These are phyloP conservation scores for Fraxinus latifolia DNA, from an alignment of 305 asterid genomes.

Conservation along the genomic window DNA sequence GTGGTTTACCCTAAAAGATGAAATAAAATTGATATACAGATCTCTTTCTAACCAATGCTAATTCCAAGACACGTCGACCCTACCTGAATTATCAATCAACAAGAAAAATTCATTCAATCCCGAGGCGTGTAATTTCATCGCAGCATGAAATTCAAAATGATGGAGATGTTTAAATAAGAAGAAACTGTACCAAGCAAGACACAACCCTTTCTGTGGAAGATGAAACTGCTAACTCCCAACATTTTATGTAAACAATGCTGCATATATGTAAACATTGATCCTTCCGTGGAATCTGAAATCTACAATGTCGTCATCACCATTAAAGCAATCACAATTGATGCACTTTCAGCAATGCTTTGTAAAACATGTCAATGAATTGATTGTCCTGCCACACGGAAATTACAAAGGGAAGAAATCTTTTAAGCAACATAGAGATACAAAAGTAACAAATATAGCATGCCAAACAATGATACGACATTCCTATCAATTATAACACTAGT, in stretches of 20 bases:
- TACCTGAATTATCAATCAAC: slow-evolving; percentile 2
- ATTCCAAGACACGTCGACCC: neutral
- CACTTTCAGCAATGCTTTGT: neutral
- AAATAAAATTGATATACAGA: neutral
- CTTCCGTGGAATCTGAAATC: neutral
- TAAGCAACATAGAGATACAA: neutral
- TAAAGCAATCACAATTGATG: neutral
- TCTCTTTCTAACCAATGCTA: neutral
- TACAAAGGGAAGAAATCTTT: neutral
- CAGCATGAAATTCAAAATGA: neutral
- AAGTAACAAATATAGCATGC: neutral
- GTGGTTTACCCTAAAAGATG: neutral
- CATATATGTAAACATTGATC: neutral
- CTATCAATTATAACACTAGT: neutral
- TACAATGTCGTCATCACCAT: neutral
- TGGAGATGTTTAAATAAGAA: neutral
- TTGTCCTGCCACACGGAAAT: neutral
- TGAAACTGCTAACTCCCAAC: neutral
- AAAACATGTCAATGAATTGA: neutral
- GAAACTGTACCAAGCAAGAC: neutral
- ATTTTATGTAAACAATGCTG: neutral
- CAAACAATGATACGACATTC: neutral
- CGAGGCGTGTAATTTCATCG: neutral
- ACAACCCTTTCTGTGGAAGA: neutral
- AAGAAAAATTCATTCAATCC: neutral